Evolutionary conservation across 495 filamentous ascomycete genomes (phyloP).

Genomic region (Aspergillus mulundensis): DNA sequence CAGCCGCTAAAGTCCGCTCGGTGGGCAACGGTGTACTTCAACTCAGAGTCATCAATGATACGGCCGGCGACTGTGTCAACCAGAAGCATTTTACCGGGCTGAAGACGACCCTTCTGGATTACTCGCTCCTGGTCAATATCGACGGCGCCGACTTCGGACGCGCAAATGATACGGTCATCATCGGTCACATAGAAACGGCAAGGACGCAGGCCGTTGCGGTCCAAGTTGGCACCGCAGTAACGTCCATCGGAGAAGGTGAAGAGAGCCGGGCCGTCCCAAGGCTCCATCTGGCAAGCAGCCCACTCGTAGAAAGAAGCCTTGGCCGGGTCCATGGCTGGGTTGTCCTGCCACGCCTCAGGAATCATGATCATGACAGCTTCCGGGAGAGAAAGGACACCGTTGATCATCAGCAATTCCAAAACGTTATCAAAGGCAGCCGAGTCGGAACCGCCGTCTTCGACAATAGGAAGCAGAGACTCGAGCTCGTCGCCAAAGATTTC

Average conservation of each 20-base stretch:
- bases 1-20: constrained; percentile 84
- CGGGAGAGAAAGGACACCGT: constrained; percentile 92
- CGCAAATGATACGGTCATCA: constrained; percentile 97
- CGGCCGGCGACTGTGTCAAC: constrained; percentile 94
- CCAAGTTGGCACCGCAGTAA: constrained; percentile 98
- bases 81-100: constrained; percentile 95
- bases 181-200: constrained; percentile 98
- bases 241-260: constrained; percentile 98
- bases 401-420: constrained; percentile 89
- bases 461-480: constrained; percentile 86
- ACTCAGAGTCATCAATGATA: constrained; percentile 91
- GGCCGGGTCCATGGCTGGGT: constrained; percentile 83
- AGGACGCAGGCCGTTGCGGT: constrained; percentile 93
- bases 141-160: constrained; percentile 96
- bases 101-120: constrained; percentile 90
- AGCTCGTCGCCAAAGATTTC: constrained; percentile 91
- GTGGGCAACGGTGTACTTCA: constrained; percentile 83
- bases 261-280: constrained; percentile 96
- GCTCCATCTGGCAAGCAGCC: constrained; percentile 99
- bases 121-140: constrained; percentile 85
- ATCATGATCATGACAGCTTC: constrained; percentile 99
- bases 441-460: constrained; percentile 97
- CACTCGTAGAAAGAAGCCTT: constrained; percentile 99
- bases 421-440: constrained; percentile 99
- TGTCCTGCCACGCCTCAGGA: constrained; percentile 98